Base-by-base conservation (phyloP, 345 rosid genomes). In the Abelmoschus esculentus region DNA sequence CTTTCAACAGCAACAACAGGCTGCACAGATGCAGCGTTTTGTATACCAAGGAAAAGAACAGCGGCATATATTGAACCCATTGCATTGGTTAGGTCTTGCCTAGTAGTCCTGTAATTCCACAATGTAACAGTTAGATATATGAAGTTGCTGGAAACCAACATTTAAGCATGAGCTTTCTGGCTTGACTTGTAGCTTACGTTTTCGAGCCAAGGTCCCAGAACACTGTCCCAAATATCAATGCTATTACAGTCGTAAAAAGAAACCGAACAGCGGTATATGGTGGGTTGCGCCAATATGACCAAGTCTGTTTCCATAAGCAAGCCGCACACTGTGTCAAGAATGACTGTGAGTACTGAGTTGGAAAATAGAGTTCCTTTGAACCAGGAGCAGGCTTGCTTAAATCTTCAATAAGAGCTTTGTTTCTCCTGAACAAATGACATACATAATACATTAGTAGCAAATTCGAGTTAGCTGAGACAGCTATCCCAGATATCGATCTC, bases 231-330 rank as follows among this genome's bases (percentile, higher is more conserved):
- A 89, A 86, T 80, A 87, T 62, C 76, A 87, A 67, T 54, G 83
- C 87, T 13, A 81, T 83, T 61, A 79, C 46, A 47, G 78, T 62
- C 10, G 93, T 88, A 75, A 86, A 85, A 66, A 86, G 84, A 63
- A 85, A 79, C 68, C 91, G 80, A 0, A 88, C 87, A 2, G 93
- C 93, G 0, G 89, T 90, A 76, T 90, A 86, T 2, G 72, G 81
- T 0, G 91, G 84, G 77, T 90, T 87, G 26, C 96, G 83, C 96
- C 96, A 89, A 70, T 87, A 89, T 19, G 96, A 90, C 80, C 76
- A 82, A 26, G 77, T 81, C 63, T 88, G 93, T 72, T 86, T 90
- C 93, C 96, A 90, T 19, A 88, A 78, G 75, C 93, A 90, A 70
- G 93, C 93, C 61, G 47, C 64, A 36, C 81, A 85, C 58, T 88